A percentile compares a stretch with the other conserved stretches of the same genome.
Conservation (phyloP, 768 basidiomycete genomes). For the Cystofilobasidium capitatum region DNA sequence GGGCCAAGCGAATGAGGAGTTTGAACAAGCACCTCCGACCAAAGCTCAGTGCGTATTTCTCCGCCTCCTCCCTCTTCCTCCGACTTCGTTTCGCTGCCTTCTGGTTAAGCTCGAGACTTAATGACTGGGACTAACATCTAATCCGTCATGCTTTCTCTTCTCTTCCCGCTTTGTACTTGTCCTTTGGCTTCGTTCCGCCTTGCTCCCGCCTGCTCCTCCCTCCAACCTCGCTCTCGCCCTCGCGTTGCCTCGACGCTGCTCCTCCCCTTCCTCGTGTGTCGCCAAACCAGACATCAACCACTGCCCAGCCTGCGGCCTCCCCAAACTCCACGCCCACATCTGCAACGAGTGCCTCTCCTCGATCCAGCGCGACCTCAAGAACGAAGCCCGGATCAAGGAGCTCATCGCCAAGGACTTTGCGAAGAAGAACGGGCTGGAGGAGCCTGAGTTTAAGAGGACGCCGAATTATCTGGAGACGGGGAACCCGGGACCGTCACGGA, state of each 20-base stretch:
- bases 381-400: not conserved
- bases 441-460: not conserved
- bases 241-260: too few species aligned
- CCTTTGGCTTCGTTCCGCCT: not conserved
- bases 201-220: not conserved
- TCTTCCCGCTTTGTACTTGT: not conserved
- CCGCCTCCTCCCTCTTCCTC: not conserved
- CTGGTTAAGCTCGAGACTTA: too few species aligned
- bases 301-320: constrained; percentile 78
- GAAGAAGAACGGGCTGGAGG: too few species aligned
- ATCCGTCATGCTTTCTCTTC: not conserved
- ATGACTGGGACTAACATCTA: not conserved
- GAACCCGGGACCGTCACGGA: too few species aligned
- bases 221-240: not conserved
- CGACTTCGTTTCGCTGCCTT: not conserved
- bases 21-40: constrained; percentile 93
- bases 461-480: constrained; percentile 5
- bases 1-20: constrained; percentile 84
- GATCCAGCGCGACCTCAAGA: constrained; percentile 45
- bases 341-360: constrained; percentile 72
- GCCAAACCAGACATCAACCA: constrained; percentile 65
- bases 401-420: not conserved
- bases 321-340: constrained; percentile 80
- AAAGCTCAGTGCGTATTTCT: constrained; percentile 61
- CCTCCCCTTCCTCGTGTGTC: constrained; percentile 23